Evolutionary conservation across 2,329 filamentous ascomycete species (phyloP).

Genomic region (Byssothecium circinans): DNA sequence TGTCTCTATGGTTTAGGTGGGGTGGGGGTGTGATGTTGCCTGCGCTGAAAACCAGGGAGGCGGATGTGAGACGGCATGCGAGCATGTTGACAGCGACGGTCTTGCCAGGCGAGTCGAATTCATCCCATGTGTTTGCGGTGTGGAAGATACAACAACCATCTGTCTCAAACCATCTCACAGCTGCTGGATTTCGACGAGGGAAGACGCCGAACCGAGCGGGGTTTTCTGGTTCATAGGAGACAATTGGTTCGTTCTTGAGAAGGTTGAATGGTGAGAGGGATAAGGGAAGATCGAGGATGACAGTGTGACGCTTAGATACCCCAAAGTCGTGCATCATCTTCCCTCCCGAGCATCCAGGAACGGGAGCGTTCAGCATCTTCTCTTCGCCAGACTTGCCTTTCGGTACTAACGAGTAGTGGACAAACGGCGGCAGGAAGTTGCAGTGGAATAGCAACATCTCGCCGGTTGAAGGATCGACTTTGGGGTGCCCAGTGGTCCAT

Average conservation of each 20-base stretch:
- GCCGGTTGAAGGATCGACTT: conserved; percentile 64
- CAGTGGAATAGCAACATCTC: conserved; percentile 70
- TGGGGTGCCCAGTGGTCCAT: conserved; percentile 71
- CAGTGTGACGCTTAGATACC: conserved; percentile 62
- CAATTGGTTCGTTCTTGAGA: conserved; percentile 56
- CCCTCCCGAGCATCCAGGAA: conserved; percentile 63
- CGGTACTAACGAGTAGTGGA: conserved; percentile 66
- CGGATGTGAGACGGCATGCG: conserved; percentile 67
- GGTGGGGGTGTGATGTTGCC: conserved; percentile 63
- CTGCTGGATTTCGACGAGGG: conserved; percentile 60
- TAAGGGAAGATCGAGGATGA: conserved; percentile 71
- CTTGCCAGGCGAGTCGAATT: conserved; percentile 35
- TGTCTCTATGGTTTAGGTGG: conserved; percentile 18
- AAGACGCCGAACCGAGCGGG: conserved; percentile 69
- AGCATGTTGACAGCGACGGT: conserved; percentile 61
- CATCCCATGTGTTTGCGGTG: conserved; percentile 71
- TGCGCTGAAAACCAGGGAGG: conserved; percentile 64
- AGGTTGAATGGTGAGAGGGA: conserved; percentile 66
- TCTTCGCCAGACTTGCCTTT: conserved; percentile 13
- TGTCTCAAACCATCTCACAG: conserved; percentile 68
- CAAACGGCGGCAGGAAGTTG: conserved; percentile 65
- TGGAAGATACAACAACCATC: conserved; percentile 71
- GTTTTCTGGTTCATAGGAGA: conserved; percentile 61
- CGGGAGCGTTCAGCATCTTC: conserved; percentile 54
- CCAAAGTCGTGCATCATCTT: conserved; percentile 81